Conservation (phyloP, 352 stramenopile species). For the Heterotrichella gracilis region DNA sequence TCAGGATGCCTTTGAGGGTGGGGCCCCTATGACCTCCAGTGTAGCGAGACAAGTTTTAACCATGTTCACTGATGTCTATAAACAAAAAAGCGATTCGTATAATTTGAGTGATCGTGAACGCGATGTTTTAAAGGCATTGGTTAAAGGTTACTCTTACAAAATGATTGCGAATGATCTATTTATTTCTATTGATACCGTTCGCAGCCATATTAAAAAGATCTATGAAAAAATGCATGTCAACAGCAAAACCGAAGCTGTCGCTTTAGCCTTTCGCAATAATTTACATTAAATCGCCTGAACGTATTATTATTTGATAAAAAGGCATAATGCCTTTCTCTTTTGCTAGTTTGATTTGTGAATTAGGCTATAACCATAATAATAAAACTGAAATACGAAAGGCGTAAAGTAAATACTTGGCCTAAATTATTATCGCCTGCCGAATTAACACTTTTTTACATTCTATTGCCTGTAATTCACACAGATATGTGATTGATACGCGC, state of each 20-base stretch:
- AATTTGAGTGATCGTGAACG: not conserved
- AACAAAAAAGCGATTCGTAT: not conserved
- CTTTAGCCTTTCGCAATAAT: too few species aligned
- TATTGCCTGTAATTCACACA: too few species aligned
- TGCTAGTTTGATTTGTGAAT: too few species aligned
- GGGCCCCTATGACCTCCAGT: not conserved
- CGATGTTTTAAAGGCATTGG: not conserved
- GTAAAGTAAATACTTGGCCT: too few species aligned
- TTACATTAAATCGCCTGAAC: too few species aligned
- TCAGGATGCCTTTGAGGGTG: not conserved
- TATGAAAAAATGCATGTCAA: not conserved
- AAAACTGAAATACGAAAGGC: too few species aligned
- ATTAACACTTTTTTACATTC: too few species aligned
- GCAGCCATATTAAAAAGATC: not conserved
- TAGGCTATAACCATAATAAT: too few species aligned
- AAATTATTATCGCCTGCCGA: too few species aligned
- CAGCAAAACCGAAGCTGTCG: not conserved
- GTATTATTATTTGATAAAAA: too few species aligned
- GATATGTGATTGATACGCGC: too few species aligned
- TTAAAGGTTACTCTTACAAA: not conserved
- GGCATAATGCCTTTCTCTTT: too few species aligned
- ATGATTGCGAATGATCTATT: not conserved
- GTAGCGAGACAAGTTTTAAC: not conserved
- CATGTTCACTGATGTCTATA: not conserved
- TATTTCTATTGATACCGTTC: not conserved